Conservation (phyloP, 2,329 filamentous ascomycete genomes). For the Neofusicoccum cordaticola region DNA sequence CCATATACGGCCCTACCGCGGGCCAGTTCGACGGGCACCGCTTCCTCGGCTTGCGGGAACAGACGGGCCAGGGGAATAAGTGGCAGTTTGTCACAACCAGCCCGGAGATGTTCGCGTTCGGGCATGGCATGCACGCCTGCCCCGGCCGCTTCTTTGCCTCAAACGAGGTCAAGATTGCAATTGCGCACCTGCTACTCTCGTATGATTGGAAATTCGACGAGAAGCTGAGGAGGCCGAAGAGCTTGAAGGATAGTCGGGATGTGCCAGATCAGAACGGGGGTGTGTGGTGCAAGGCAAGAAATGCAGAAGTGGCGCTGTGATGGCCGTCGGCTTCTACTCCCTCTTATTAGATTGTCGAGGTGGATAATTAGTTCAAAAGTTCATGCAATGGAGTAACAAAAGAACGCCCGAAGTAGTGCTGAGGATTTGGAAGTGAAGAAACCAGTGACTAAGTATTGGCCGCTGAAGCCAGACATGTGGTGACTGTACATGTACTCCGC, state of each 20-base stretch:
- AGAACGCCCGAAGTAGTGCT: too few species aligned
- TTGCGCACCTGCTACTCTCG: constrained; percentile 26
- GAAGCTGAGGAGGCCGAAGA: background rate
- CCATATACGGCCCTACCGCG: constrained; percentile 14
- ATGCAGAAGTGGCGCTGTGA: background rate
- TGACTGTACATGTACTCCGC: too few species aligned
- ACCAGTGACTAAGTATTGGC: too few species aligned
- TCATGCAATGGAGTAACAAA: too few species aligned
- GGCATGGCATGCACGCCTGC: constrained; percentile 32
- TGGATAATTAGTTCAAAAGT: too few species aligned
- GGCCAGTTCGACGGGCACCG: constrained; percentile 19
- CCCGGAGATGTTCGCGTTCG: constrained; percentile 24
- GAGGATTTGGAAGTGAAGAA: too few species aligned
- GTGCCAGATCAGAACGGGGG: background rate
- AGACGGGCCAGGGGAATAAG: background rate
- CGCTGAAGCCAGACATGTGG: too few species aligned
- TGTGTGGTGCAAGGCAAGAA: background rate
- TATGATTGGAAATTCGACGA: constrained; percentile 27
- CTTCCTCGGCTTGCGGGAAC: constrained; percentile 8
- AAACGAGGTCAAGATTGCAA: constrained; percentile 34
- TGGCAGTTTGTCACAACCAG: constrained; percentile 31
- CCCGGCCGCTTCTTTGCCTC: constrained; percentile 33
- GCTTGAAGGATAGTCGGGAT: background rate
- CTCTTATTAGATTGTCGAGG: too few species aligned
- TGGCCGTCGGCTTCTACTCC: too few species aligned